A percentile compares a stretch with the other conserved stretches of the same genome.
phyloP scores from a whole-genome alignment of 495 filamentous ascomycete species.

The Clohesyomyces aquaticus region DNA sequence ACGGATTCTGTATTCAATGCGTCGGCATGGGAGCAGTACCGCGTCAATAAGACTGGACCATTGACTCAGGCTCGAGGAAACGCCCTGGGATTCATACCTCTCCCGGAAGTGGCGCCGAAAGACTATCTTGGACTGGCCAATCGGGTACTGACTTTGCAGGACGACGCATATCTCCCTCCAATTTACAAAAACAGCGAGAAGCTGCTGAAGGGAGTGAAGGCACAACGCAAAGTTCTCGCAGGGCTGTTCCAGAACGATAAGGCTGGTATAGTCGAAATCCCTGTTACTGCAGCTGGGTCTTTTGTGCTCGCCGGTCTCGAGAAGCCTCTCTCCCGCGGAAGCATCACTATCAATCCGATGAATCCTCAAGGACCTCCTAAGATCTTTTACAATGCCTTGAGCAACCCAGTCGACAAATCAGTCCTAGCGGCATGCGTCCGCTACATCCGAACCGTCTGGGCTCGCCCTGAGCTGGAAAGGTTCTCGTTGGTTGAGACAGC shows the following conservation, averaged over 20 bases:
- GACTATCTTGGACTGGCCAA: background rate
- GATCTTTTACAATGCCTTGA: slow-evolving; percentile 23
- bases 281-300: slow-evolving; percentile 4
- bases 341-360: slow-evolving; percentile 23
- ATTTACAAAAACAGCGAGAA: slow-evolving; percentile 20
- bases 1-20: slow-evolving; percentile 21
- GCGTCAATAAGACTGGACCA: slow-evolving; percentile 19
- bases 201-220: slow-evolving; percentile 22
- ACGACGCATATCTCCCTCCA: slow-evolving; percentile 15
- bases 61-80: slow-evolving; percentile 18
- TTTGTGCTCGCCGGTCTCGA: slow-evolving; percentile 10
- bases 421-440: slow-evolving; percentile 21
- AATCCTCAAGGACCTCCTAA: slow-evolving; percentile 25
- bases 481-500: slow-evolving; percentile 20
- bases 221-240: slow-evolving; percentile 23
- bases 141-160: background rate
- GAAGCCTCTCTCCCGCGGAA: slow-evolving; percentile 24
- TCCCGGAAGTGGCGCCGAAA: slow-evolving; percentile 10
- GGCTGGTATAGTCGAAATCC: slow-evolving; percentile 18
- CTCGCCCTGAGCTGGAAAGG: slow-evolving; percentile 14
- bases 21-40: slow-evolving; percentile 15
- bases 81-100: slow-evolving; percentile 10
- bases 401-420: slow-evolving; percentile 23
- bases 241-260: slow-evolving; percentile 5
- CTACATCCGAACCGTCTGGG: slow-evolving; percentile 17